phyloP scores from a whole-genome alignment of 495 filamentous ascomycete genomes.

The Aspergillus nidulans region DNA sequence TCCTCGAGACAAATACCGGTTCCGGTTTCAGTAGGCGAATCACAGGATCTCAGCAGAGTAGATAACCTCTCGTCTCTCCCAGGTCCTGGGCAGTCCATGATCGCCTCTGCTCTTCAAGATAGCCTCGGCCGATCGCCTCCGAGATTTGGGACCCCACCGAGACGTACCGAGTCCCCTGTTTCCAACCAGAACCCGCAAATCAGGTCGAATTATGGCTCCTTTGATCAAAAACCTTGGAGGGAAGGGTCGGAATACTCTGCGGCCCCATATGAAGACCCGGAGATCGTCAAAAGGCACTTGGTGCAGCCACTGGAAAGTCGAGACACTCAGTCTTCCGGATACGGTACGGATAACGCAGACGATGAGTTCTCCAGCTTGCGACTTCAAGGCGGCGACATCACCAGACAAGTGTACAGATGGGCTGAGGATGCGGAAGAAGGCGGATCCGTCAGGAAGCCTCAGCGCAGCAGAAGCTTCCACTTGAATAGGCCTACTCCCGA shows the following conservation, averaged over 20 bases:
- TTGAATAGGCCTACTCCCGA: constrained; percentile 70
- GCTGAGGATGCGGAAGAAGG: constrained; percentile 71
- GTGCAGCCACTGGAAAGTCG: constrained; percentile 56
- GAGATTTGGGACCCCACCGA: constrained; percentile 47
- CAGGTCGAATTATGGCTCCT: constrained; percentile 73
- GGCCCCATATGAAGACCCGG: constrained; percentile 67
- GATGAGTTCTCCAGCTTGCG: constrained; percentile 90
- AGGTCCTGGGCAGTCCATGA: constrained; percentile 70
- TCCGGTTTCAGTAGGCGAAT: constrained; percentile 23
- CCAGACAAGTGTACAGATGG: constrained; percentile 90
- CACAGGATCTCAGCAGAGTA: constrained; percentile 33
- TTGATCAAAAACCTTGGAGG: constrained; percentile 56
- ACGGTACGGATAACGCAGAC: constrained; percentile 51
- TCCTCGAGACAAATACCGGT: constrained; percentile 37
- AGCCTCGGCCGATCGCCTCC: constrained; percentile 52
- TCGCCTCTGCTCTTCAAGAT: constrained; percentile 69
- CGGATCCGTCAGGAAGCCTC: constrained; percentile 44
- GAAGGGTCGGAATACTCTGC: constrained; percentile 29
- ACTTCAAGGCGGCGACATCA: constrained; percentile 91
- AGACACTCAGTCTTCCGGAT: constrained; percentile 34
- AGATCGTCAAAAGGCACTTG: constrained; percentile 76
- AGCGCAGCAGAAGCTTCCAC: constrained; percentile 81
- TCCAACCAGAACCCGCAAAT: constrained; percentile 41
- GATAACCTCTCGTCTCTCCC: constrained; percentile 42
- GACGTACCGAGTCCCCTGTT: constrained; percentile 53